Evolutionary conservation across 2,329 filamentous ascomycete genomes (phyloP), one percentile per base, ranked within the genome.

Genomic region (Pseudopithomyces maydicus): DNA sequence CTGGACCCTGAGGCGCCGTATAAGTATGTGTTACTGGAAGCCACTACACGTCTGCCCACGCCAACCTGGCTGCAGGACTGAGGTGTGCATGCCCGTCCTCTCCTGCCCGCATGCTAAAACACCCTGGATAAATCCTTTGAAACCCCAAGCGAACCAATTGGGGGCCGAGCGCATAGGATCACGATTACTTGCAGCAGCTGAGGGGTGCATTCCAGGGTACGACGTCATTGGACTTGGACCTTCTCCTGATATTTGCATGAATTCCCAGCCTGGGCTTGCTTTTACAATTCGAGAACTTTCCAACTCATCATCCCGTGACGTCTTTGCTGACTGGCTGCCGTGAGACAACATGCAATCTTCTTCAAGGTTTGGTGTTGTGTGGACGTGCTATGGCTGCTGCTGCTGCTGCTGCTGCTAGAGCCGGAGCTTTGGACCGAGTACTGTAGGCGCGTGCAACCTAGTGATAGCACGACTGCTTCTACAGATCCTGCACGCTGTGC

Each of bases 81-180:
- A 57, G 46, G 43, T 33, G 39, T 58, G 55, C 32, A 56, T 61
- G 64, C 49, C 15, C 54, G 66, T 68, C 68, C 62, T 60, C 45
- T n/a, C 59, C 56, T 38, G 53, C 58, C 46, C 46, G 35, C 35
- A 26, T 22, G 23, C 38, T 38, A 32, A 20, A 42, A 23, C 51
- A 50, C 17, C 50, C 53, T 56, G 48, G 20, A 54, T 14, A 20
- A 32, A 19, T 22, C 38, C 23, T 42, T 42, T 23, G 22, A 11
- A 20, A 26, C 22, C 6, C 15, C 8, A 23, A 26, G 42, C 48
- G 29, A 33, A 38, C 60, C 57, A 60, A 54, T 63, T 19, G 35
- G 14, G 7, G 15, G 26, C 19, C 36, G 26, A 22, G 48, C 46
- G 33, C 51, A 48, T n/a, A 6, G 19, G 46, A 66, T 67, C 63